Conservation (phyloP, 73 alveolate species). For the Paramecium caudatum region DNA sequence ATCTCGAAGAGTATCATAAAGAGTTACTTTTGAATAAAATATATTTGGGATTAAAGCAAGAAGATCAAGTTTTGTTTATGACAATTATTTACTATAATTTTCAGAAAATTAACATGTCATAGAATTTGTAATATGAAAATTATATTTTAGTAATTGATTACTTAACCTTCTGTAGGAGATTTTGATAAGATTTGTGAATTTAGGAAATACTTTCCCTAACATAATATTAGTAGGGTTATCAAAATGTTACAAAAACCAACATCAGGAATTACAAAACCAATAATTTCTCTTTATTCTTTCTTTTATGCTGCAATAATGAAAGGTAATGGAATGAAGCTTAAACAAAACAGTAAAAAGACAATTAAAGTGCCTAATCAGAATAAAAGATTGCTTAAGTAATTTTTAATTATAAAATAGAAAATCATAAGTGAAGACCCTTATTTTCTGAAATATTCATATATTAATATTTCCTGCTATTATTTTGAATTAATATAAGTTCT, state of each 20-base stretch:
- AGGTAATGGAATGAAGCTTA: constrained; percentile 31
- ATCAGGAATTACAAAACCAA: neutral
- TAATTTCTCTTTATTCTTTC: constrained; percentile 10
- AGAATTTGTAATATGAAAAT: neutral
- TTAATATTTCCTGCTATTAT: too few relatives aligned
- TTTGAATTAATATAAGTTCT: too few relatives aligned
- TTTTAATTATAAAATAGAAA: too few relatives aligned
- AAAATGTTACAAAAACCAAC: neutral
- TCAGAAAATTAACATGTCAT: neutral
- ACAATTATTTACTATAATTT: neutral
- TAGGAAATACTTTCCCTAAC: constrained; percentile 43
- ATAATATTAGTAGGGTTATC: neutral
- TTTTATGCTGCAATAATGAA: neutral
- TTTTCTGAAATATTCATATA: too few relatives aligned
- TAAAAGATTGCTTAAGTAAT: too few relatives aligned
- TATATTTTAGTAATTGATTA: neutral
- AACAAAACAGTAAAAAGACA: too few relatives aligned
- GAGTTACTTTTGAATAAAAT: constrained; percentile 3
- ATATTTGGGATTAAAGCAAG: neutral
- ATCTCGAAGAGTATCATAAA: neutral
- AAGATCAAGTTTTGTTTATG: constrained; percentile 6
- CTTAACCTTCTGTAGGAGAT: constrained; percentile 56
- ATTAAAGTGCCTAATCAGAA: too few relatives aligned
- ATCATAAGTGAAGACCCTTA: too few relatives aligned
- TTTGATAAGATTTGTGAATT: constrained; percentile 48